These are phyloP conservation scores for Cardiospermum halicacabum DNA, from an alignment of 345 rosid species.

Conservation along the genomic window DNA sequence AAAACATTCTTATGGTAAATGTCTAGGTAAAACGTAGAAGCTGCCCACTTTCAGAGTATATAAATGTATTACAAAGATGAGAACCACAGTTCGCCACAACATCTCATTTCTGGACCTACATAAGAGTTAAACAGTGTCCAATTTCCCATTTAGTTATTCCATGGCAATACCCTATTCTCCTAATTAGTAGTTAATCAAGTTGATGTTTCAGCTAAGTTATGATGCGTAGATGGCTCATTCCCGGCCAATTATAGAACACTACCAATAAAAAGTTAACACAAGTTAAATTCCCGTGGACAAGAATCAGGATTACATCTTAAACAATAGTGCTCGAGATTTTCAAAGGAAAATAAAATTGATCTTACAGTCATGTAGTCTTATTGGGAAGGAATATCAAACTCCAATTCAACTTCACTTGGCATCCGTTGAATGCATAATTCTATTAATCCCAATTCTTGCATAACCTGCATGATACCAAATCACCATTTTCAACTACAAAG, in stretches of 20 bases:
- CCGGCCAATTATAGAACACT: not conserved
- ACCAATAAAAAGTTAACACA: not conserved
- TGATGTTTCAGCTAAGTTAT: not conserved
- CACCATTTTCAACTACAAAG: not conserved
- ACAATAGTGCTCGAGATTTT: not conserved
- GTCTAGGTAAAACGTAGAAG: too few species aligned
- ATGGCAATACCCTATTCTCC: not conserved
- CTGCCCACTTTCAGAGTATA: too few species aligned
- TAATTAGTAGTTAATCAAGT: not conserved
- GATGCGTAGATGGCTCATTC: not conserved
- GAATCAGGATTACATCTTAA: not conserved
- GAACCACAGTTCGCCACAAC: too few species aligned
- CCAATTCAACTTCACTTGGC: constrained; percentile 78
- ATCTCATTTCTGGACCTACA: too few species aligned
- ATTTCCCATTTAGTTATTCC: not conserved
- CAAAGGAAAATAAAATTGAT: not conserved
- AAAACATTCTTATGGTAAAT: too few species aligned
- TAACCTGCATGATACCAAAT: constrained; percentile 48
- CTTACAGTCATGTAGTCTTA: constrained; percentile 90
- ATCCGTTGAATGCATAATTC: constrained; percentile 96
- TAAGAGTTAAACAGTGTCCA: not conserved
- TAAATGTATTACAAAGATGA: too few species aligned
- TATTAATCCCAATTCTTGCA: constrained; percentile 91
- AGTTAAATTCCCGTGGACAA: not conserved
- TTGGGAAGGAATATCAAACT: constrained; percentile 88